Evolutionary conservation across 495 filamentous ascomycete genomes (phyloP).

Genomic region (Hypomontagnella submonticulosa): DNA sequence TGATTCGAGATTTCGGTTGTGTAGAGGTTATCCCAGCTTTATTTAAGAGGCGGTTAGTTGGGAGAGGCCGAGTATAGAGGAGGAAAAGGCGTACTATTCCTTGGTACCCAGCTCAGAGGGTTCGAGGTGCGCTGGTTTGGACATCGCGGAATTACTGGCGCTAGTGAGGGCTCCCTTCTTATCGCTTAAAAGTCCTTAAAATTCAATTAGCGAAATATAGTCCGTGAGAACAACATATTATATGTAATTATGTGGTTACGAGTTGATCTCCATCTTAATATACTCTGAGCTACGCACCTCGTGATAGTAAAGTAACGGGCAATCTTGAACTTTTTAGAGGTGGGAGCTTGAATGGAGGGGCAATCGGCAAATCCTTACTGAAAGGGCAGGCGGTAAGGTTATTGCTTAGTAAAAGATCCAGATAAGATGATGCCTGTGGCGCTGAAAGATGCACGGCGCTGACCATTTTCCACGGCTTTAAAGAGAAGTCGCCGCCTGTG

Average conservation of each 20-base stretch:
- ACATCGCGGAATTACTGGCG: conserved; percentile 1
- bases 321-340: conserved; percentile 5
- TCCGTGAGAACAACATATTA: not conserved
- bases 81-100: conserved; percentile 65
- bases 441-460: too few species aligned
- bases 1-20: conserved; percentile 69
- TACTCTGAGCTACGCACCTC: not conserved
- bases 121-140: conserved; percentile 63
- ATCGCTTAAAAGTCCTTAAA: not conserved
- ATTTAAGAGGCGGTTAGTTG: not conserved
- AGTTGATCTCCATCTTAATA: too few species aligned
- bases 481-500: too few species aligned
- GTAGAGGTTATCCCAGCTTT: conserved; percentile 78
- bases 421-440: not conserved
- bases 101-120: conserved; percentile 75
- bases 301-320: not conserved
- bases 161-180: not conserved
- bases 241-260: not conserved
- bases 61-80: not conserved
- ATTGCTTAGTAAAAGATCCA: not conserved
- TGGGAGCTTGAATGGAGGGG: conserved; percentile 24
- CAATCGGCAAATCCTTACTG: conserved; percentile 9
- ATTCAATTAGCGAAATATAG: not conserved
- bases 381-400: conserved; percentile 18
- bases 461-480: too few species aligned